phyloP scores from a whole-genome alignment of 176 grass and related monocot species.

The maize (Zea mays) region DNA sequence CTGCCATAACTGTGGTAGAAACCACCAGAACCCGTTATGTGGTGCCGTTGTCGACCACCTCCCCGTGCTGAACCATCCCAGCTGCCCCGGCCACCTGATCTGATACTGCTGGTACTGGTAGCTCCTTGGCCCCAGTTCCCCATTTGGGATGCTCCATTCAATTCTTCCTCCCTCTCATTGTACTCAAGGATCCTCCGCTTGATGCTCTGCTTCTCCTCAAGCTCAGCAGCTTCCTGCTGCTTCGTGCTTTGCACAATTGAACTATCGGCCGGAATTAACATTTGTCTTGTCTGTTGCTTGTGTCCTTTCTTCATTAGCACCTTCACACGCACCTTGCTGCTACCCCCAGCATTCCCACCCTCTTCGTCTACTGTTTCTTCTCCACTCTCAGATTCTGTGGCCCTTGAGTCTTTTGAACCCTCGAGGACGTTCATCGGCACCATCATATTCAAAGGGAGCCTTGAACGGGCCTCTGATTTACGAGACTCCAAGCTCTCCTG shows the following conservation, averaged over 20 bases:
- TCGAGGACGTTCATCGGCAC: slow-evolving; percentile 96
- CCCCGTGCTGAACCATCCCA: slow-evolving; percentile 59
- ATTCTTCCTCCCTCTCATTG: slow-evolving; percentile 94
- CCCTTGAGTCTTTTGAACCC: slow-evolving; percentile 63
- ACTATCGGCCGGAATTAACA: slow-evolving; percentile 79
- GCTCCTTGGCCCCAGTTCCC: slow-evolving; percentile 62
- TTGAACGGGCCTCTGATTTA: slow-evolving; percentile 74
- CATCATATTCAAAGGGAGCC: slow-evolving; percentile 90
- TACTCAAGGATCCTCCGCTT: slow-evolving; percentile 95
- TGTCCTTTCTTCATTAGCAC: slow-evolving; percentile 96
- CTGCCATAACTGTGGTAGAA: slow-evolving; percentile 86
- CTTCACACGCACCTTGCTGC: slow-evolving; percentile 86
- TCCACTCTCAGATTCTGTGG: slow-evolving; percentile 69
- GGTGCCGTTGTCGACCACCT: slow-evolving; percentile 50
- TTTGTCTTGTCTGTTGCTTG: slow-evolving; percentile 95
- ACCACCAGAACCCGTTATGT: slow-evolving; percentile 71
- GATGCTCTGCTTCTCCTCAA: slow-evolving; percentile 87
- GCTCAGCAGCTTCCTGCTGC: slow-evolving; percentile 84
- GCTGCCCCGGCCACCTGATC: slow-evolving; percentile 60
- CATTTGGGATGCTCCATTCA: slow-evolving; percentile 59
- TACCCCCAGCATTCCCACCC: slow-evolving; percentile 49
- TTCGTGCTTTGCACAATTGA: slow-evolving; percentile 89
- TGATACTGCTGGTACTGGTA: slow-evolving; percentile 51
- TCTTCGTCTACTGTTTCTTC: slow-evolving; percentile 96
- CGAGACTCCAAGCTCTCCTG: slow-evolving; percentile 96